Evolutionary conservation across 148 eudicot genomes (phyloP), one percentile per base, ranked within the genome.

Genomic region (Suaeda aralocaspica): DNA sequence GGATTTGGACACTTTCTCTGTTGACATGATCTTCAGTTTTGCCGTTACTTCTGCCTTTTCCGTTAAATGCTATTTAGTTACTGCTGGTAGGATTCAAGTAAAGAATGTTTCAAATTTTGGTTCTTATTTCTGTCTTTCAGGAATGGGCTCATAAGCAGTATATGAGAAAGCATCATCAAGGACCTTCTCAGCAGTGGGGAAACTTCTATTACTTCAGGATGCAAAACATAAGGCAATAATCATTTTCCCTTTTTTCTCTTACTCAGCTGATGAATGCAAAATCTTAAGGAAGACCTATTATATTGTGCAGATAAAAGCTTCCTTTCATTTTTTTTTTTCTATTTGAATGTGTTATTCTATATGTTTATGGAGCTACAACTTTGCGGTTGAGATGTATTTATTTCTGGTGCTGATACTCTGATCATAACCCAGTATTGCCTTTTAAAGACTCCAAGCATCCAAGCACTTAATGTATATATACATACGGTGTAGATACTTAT

Each of bases 121-220:
- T 69, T 52, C 18, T 28, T 62, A 19, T 59, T 5, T 34, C 60
- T 4, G 19, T 33, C 8, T 29, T 26, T 18, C 79, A 95, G 99
- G 97, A 88, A 79, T 89, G 96, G 99, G 99, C 97, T 74, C 97
- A 95, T 79, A 86, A 91, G 79, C 96, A 85, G 79, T 91, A 94
- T 65, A 87, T 94, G 68, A 86, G 80, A 64, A 94, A 94, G 72
- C 97, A 89, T 69, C 99, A 87, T 21, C 99, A 94, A 74, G 99
- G 97, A 59, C 97, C 99, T 78, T 89, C 99, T 67, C 97, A 94
- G 73, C 92, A 94, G 69, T 94, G 99, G 99, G 99, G 99, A 45
- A 94, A 91, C 82, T 94, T 91, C 80, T 86, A 84, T 83, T 94
- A 94, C 80, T 94, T 94, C 41, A 84, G 99, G 78, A 94, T 94